These are phyloP conservation scores for Erythrobasidium yunnanense DNA, from an alignment of 768 basidiomycete genomes.

Conservation along the genomic window DNA sequence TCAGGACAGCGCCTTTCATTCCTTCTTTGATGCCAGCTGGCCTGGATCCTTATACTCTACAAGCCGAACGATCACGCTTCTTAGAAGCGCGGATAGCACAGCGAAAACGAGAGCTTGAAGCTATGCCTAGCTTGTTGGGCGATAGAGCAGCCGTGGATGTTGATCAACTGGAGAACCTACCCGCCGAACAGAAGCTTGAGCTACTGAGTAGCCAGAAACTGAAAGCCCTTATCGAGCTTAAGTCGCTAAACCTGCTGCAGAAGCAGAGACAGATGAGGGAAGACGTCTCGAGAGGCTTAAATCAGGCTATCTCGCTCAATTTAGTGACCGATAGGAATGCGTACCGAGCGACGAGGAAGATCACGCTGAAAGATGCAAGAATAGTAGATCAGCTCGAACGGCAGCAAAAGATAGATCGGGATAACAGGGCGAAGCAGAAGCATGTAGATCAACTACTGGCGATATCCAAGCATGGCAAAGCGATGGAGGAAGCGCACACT, in stretches of 20 bases:
- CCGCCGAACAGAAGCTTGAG: constrained; percentile 44
- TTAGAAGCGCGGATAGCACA: constrained; percentile 80
- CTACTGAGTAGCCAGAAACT: constrained; percentile 63
- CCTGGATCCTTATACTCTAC: constrained; percentile 78
- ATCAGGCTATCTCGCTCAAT: constrained; percentile 60
- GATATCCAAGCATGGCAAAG: constrained; percentile 72
- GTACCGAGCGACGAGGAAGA: constrained; percentile 77
- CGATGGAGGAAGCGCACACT: constrained; percentile 57
- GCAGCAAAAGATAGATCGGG: constrained; percentile 80
- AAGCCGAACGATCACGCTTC: constrained; percentile 82
- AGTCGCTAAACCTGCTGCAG: constrained; percentile 72
- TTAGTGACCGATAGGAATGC: constrained; percentile 83
- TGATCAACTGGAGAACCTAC: constrained; percentile 39
- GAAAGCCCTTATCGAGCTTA: constrained; percentile 83
- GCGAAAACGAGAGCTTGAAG: constrained; percentile 68
- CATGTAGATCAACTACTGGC: constrained; percentile 84
- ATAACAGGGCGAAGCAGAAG: constrained; percentile 87
- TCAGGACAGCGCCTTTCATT: constrained; percentile 53
- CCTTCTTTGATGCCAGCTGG: constrained; percentile 84
- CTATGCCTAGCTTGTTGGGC: constrained; percentile 59
- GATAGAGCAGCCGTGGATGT: constrained; percentile 17
- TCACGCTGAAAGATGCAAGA: constrained; percentile 74
- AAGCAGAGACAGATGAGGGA: constrained; percentile 80
- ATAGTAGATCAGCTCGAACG: constrained; percentile 80
- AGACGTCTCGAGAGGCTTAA: constrained; percentile 71